phyloP scores from a whole-genome alignment of 768 basidiomycete species.

The Amanita molliuscula region DNA sequence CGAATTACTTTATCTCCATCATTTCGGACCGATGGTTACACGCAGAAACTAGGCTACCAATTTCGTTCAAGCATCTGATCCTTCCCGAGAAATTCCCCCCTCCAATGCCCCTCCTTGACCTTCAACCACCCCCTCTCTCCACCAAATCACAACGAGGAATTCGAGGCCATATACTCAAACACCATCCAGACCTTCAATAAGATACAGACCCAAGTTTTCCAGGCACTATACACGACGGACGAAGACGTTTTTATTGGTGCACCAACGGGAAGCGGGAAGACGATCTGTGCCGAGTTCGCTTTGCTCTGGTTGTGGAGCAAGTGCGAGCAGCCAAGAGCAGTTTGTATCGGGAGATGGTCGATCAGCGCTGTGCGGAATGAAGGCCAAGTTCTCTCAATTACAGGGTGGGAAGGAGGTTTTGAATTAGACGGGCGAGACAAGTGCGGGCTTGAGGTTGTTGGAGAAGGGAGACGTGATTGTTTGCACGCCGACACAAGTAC shows the following conservation, averaged over 20 bases:
- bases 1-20: slow-evolving; percentile 95
- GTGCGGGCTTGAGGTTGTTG: slow-evolving; percentile 79
- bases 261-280: slow-evolving; percentile 95
- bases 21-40: slow-evolving; percentile 96
- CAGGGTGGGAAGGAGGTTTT: slow-evolving; percentile 94
- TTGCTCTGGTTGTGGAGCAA: slow-evolving; percentile 90
- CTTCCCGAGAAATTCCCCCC: slow-evolving; percentile 95
- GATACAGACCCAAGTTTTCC: slow-evolving; percentile 85
- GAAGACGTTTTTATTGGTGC: slow-evolving; percentile 97
- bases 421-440: slow-evolving; percentile 88
- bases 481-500: slow-evolving; percentile 83
- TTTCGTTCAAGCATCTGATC: slow-evolving; percentile 97
- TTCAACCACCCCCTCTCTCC: slow-evolving; percentile 81
- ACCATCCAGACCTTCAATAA: slow-evolving; percentile 90
- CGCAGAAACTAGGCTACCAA: slow-evolving; percentile 86
- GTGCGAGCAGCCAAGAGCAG: slow-evolving; percentile 67
- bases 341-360: slow-evolving; percentile 97
- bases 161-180: slow-evolving; percentile 75
- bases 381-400: slow-evolving; percentile 64
- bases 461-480: slow-evolving; percentile 91
- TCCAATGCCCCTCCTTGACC: slow-evolving; percentile 86
- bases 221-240: slow-evolving; percentile 48
- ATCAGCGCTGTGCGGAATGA: slow-evolving; percentile 82
- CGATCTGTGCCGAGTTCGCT: slow-evolving; percentile 94
- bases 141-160: slow-evolving; percentile 92